Conservation (phyloP, 768 basidiomycete genomes). For the Tubosaeta sp. region DNA sequence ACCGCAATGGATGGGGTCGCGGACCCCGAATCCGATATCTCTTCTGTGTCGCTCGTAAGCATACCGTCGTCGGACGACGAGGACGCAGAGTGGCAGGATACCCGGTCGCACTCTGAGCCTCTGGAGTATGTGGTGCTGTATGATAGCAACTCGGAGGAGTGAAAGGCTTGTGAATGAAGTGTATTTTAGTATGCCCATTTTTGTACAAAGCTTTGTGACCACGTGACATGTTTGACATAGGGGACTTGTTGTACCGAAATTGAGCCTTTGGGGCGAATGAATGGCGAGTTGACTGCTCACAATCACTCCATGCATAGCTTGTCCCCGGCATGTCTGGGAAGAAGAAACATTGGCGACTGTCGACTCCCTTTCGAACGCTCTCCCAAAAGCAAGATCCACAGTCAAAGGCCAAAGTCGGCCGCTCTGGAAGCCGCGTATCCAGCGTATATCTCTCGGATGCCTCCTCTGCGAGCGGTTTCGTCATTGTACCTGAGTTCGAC, state of each 20-base stretch:
- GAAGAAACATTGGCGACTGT: slow-evolving; percentile 25
- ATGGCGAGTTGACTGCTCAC: background rate
- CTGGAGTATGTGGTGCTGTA: slow-evolving; percentile 72
- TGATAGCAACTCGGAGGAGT: slow-evolving; percentile 58
- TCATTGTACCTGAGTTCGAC: slow-evolving; percentile 27
- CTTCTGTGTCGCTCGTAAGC: slow-evolving; percentile 58
- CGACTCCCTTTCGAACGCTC: slow-evolving; percentile 19
- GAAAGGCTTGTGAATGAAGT: slow-evolving; percentile 2
- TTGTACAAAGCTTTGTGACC: background rate
- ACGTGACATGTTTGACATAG: slow-evolving; percentile 14
- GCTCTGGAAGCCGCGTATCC: slow-evolving; percentile 12
- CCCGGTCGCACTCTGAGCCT: slow-evolving; percentile 38
- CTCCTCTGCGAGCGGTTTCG: slow-evolving; percentile 11
- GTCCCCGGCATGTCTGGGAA: slow-evolving; percentile 20
- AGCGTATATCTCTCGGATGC: slow-evolving; percentile 21
- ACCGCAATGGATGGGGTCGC: slow-evolving; percentile 38
- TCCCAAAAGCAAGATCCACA: slow-evolving; percentile 6
- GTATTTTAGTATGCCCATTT: background rate
- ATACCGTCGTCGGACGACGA: slow-evolving; percentile 54
- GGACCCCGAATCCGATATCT: slow-evolving; percentile 37
- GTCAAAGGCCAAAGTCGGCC: background rate
- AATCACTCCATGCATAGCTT: slow-evolving; percentile 6
- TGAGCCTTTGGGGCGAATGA: background rate
- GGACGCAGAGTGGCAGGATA: slow-evolving; percentile 57
- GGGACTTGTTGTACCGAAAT: slow-evolving; percentile 5